Evolutionary conservation across 2,329 filamentous ascomycete genomes (phyloP).

Genomic region (Pseudopithomyces maydicus): DNA sequence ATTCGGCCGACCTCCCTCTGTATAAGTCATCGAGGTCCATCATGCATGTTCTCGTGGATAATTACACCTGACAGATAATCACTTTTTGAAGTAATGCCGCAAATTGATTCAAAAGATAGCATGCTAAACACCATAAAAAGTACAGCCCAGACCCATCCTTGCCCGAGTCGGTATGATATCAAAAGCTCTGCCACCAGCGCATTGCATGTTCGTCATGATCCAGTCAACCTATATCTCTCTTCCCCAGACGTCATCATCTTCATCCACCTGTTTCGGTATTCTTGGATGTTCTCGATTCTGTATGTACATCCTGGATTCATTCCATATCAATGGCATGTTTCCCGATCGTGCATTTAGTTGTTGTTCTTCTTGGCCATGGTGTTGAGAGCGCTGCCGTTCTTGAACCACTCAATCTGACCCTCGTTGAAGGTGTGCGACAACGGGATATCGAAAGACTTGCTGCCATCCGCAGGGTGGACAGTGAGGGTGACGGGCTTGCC

Average conservation of each 20-base stretch:
- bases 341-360: slow-evolving; percentile 21
- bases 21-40: too few species aligned
- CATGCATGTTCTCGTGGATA: neutral
- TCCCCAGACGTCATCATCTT: slow-evolving; percentile 22
- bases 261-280: slow-evolving; percentile 22
- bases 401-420: slow-evolving; percentile 98
- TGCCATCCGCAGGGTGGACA: slow-evolving; percentile 88
- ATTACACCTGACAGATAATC: neutral
- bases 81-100: slow-evolving; percentile 1
- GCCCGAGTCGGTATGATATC: slow-evolving; percentile 32
- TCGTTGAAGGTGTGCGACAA: slow-evolving; percentile 98
- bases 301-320: slow-evolving; percentile 42
- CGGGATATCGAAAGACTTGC: slow-evolving; percentile 75
- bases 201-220: slow-evolving; percentile 20
- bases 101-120: slow-evolving; percentile 40
- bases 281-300: slow-evolving; percentile 24
- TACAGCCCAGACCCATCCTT: slow-evolving; percentile 42
- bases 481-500: slow-evolving; percentile 91
- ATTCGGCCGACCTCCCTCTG: too few species aligned
- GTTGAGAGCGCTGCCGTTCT: slow-evolving; percentile 96
- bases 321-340: slow-evolving; percentile 11
- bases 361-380: slow-evolving; percentile 84
- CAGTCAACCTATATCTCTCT: slow-evolving; percentile 24
- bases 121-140: slow-evolving; percentile 45
- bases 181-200: slow-evolving; percentile 27